Conservation (phyloP, 2,329 filamentous ascomycete genomes). For the Clonostachys chloroleuca region DNA sequence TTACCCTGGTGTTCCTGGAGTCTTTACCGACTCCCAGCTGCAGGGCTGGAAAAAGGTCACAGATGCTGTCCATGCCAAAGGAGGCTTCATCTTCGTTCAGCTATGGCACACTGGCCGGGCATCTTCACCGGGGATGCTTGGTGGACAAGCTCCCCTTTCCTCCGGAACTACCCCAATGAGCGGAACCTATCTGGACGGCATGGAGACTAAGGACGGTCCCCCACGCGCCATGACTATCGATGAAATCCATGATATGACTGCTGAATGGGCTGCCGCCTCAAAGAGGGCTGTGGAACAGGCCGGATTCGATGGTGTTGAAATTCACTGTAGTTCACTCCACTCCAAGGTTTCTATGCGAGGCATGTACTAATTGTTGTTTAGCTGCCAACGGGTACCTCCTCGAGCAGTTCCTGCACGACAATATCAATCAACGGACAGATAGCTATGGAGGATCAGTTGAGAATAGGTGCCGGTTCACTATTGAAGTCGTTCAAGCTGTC, state of each 20-base stretch:
- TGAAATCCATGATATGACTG: conserved; percentile 61
- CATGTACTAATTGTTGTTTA: background rate
- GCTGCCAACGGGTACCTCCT: conserved; percentile 12
- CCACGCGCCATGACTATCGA: conserved; percentile 60
- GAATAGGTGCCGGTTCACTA: conserved; percentile 37
- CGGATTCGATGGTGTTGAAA: conserved; percentile 67
- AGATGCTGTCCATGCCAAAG: conserved; percentile 17
- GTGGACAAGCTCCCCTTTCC: conserved; percentile 11
- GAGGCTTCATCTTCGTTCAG: conserved; percentile 49
- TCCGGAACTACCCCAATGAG: conserved; percentile 27
- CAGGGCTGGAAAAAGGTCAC: conserved; percentile 17
- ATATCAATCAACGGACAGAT: conserved; percentile 35
- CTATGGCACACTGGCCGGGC: conserved; percentile 58
- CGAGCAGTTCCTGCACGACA: conserved; percentile 46
- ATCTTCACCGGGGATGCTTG: conserved; percentile 23
- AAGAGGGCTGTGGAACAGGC: conserved; percentile 51
- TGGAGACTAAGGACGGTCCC: conserved; percentile 19
- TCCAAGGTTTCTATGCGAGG: background rate
- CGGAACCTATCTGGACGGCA: conserved; percentile 38
- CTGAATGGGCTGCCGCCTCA: conserved; percentile 49
- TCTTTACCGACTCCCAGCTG: conserved; percentile 19
- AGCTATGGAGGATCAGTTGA: conserved; percentile 43
- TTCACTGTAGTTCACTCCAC: conserved; percentile 24
- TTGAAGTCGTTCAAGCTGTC: conserved; percentile 36
- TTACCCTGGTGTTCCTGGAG: conserved; percentile 18